Evolutionary conservation across 306 rosid genomes (phyloP).

Genomic region (Lathyrus aphaca): DNA sequence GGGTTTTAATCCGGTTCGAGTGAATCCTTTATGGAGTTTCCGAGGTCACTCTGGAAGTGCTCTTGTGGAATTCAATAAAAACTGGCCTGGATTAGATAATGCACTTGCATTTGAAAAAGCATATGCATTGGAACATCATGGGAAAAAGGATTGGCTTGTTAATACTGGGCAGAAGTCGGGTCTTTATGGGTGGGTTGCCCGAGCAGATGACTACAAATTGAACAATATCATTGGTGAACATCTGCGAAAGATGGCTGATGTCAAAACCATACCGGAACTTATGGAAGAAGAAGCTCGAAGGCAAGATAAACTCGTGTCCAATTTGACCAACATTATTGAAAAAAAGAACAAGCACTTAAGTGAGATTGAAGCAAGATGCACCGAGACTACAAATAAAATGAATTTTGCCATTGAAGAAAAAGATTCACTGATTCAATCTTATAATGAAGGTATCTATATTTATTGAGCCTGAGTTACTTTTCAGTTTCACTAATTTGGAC

Average conservation of each 20-base stretch:
- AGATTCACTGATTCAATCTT: slow-evolving; percentile 70
- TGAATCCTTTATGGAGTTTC: slow-evolving; percentile 81
- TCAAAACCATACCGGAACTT: slow-evolving; percentile 77
- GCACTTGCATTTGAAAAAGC: slow-evolving; percentile 92
- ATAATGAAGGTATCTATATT: slow-evolving; percentile 75
- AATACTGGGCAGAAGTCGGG: slow-evolving; percentile 58
- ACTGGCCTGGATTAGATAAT: slow-evolving; percentile 87
- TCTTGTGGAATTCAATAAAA: slow-evolving; percentile 79
- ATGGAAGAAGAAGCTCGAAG: slow-evolving; percentile 87
- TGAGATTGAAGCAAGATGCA: slow-evolving; percentile 80
- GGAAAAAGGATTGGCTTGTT: slow-evolving; percentile 73
- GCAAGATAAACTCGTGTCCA: slow-evolving; percentile 78
- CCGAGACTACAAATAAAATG: slow-evolving; percentile 61
- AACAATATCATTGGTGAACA: slow-evolving; percentile 72
- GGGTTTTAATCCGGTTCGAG: slow-evolving; percentile 88
- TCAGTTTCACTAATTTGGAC: not conserved
- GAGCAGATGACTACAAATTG: slow-evolving; percentile 73
- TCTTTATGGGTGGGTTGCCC: slow-evolving; percentile 96
- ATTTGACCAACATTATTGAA: slow-evolving; percentile 71
- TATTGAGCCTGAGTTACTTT: slow-evolving; percentile 14
- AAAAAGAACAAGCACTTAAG: slow-evolving; percentile 58
- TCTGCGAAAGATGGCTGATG: slow-evolving; percentile 77
- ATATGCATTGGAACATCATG: slow-evolving; percentile 73
- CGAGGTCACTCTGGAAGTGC: slow-evolving; percentile 92
- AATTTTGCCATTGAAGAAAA: slow-evolving; percentile 57